These are phyloP conservation scores for Fusarium ambrosium DNA, from an alignment of 2,329 filamentous ascomycete species.

Conservation along the genomic window DNA sequence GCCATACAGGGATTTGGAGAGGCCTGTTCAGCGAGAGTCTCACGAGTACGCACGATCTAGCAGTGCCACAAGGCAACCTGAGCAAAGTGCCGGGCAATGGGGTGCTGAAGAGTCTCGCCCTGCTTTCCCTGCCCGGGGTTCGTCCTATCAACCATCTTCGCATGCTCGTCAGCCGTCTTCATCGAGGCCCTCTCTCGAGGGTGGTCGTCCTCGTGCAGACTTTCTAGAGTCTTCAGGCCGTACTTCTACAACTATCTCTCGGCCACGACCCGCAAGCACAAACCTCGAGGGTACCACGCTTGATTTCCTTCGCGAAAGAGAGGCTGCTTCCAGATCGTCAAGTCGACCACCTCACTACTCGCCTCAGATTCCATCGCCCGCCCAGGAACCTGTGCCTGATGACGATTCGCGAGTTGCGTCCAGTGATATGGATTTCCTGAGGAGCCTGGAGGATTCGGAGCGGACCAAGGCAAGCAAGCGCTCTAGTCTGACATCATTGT, in stretches of 20 bases:
- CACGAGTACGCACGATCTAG: conserved; percentile 45
- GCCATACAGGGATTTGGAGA: conserved; percentile 44
- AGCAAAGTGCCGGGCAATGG: conserved; percentile 30
- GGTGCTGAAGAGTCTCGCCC: conserved; percentile 38
- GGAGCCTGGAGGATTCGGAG: conserved; percentile 75
- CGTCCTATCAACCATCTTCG: conserved; percentile 45
- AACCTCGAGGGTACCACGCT: conserved; percentile 82
- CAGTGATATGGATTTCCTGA: conserved; percentile 84
- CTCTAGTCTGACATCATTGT: conserved; percentile 78
- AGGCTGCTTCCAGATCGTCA: conserved; percentile 64
- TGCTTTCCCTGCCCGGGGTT: conserved; percentile 34
- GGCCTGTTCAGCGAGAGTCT: conserved; percentile 35
- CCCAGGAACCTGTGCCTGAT: conserved; percentile 51
- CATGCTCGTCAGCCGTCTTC: conserved; percentile 46
- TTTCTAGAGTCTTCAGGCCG: conserved; percentile 42
- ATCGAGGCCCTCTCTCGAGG: conserved; percentile 47
- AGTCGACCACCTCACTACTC: conserved; percentile 44
- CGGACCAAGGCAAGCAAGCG: conserved; percentile 73
- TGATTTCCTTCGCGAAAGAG: conserved; percentile 85
- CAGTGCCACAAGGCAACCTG: conserved; percentile 47
- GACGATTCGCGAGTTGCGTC: conserved; percentile 59
- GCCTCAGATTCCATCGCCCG: conserved; percentile 57
- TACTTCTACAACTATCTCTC: conserved; percentile 54
- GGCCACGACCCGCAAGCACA: conserved; percentile 82
- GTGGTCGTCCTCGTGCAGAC: conserved; percentile 45